Base-by-base conservation (phyloP, 78 protist genomes). In the Goniomonas avonlea region DNA sequence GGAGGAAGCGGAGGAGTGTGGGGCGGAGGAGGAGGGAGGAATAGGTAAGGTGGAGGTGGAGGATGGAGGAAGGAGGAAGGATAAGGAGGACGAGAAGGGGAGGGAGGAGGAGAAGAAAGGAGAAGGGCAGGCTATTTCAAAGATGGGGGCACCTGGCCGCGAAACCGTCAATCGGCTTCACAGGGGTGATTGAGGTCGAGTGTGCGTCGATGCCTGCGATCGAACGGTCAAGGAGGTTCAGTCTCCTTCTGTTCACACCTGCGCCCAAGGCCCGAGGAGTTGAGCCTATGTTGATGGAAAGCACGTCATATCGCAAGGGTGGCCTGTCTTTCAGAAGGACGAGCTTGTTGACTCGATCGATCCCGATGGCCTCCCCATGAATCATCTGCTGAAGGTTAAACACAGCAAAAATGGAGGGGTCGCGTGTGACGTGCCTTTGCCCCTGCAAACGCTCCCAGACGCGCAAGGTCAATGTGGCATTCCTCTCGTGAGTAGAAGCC, bases 101-200 rank as follows among this genome's bases (percentile, higher is more conserved):
- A n/a, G n/a, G n/a, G n/a, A n/a, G n/a, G n/a, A 48, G 58, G 23
- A 5, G 23, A n/a, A 48, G 2, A 7, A n/a, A 5, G 23, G 58
- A n/a, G 23, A 7, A n/a, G 58, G 58, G 58, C 34, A 17, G 8
- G 21, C 53, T 3, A 53, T 68, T 17, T 5, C 56, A n/a, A 77
- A 53, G 45, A 77, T 43, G 25, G 23, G 23, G 43, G 75, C 82
- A 77, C 25, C 82, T 38, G 3, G 25, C 34, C 59, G 71, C 38
- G 76, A 79, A 79, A 5, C 61, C 61, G 39, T 79, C 83, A 50
- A 79, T 79, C 37, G 83, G 83, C 66, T 79, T 79, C 55, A 79
- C 83, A 17, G 83, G 77, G 39, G 83, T 79, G 34, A 79, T 53
- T 25, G 58, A 23, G 58, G 32, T 20, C 23, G 58, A 23, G 37